Percentiles rank a stretch among this genome's conserved stretches.
Evolutionary conservation across 257 asterid species (phyloP).

Genomic region (Apocynum venetum): DNA sequence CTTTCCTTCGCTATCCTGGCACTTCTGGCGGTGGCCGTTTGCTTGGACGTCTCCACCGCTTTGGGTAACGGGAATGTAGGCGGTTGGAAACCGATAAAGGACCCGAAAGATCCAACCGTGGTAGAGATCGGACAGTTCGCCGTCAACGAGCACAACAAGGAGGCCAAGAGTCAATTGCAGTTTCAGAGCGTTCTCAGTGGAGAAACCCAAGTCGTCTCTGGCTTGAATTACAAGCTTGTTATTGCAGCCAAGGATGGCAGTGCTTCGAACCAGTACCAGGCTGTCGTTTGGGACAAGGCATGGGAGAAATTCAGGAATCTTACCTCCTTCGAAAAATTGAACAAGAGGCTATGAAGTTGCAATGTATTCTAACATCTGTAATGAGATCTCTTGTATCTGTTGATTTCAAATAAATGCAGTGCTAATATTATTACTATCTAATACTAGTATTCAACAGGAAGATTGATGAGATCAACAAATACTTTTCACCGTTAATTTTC

Average conservation of each 20-base stretch:
- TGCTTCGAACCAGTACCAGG: neutral
- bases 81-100: constrained; percentile 7
- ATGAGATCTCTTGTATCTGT: neutral
- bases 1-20: neutral
- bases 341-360: neutral
- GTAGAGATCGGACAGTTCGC: constrained; percentile 13
- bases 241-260: constrained; percentile 8
- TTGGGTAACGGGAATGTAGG: neutral
- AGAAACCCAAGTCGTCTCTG: constrained; percentile 12
- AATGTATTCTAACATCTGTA: neutral
- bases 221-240: constrained; percentile 1
- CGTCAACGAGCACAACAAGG: constrained; percentile 8
- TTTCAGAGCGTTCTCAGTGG: constrained; percentile 13
- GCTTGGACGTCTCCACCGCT: constrained; percentile 6
- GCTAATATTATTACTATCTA: neutral
- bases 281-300: constrained; percentile 3
- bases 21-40: neutral
- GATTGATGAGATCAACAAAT: neutral
- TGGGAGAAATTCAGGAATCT: constrained; percentile 17
- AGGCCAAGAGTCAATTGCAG: neutral
- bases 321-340: constrained; percentile 13
- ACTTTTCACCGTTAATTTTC: neutral
- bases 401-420: neutral
- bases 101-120: neutral
- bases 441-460: neutral